Percentiles rank a stretch among this genome's conserved stretches.
These are phyloP conservation scores for Senna siamea DNA, from an alignment of 306 rosid genomes.

Conservation along the genomic window DNA sequence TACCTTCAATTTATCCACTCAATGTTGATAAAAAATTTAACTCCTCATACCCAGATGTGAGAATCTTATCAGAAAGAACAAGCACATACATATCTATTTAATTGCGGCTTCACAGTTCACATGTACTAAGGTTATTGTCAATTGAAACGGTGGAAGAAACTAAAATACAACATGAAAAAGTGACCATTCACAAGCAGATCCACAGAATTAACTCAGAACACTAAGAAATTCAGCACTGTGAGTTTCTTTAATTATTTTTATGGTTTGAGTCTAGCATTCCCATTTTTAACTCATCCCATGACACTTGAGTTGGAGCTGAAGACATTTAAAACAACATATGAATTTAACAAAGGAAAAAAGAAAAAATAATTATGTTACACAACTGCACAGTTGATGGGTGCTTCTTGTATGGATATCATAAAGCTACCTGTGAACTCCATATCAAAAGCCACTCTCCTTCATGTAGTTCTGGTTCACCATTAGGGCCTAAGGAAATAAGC, in stretches of 20 bases:
- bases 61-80: neutral
- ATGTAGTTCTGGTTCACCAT: slow-evolving; percentile 60
- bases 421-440: slow-evolving; percentile 95
- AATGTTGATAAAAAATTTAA: neutral
- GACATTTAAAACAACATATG: neutral
- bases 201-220: neutral
- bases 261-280: neutral
- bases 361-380: neutral
- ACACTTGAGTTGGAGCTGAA: slow-evolving; percentile 4
- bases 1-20: neutral
- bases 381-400: neutral
- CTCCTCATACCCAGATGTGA: neutral
- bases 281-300: neutral
- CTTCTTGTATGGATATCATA: slow-evolving; percentile 13
- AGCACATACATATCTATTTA: neutral
- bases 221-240: neutral
- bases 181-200: neutral
- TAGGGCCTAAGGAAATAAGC: slow-evolving; percentile 53
- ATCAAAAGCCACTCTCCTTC: slow-evolving; percentile 93
- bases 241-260: neutral
- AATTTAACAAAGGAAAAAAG: neutral
- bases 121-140: neutral
- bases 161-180: slow-evolving; percentile 2
- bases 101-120: neutral
- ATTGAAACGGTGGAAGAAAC: neutral